These are phyloP conservation scores for Agrocybe chaxingu DNA, from an alignment of 768 basidiomycete species.

Conservation along the genomic window DNA sequence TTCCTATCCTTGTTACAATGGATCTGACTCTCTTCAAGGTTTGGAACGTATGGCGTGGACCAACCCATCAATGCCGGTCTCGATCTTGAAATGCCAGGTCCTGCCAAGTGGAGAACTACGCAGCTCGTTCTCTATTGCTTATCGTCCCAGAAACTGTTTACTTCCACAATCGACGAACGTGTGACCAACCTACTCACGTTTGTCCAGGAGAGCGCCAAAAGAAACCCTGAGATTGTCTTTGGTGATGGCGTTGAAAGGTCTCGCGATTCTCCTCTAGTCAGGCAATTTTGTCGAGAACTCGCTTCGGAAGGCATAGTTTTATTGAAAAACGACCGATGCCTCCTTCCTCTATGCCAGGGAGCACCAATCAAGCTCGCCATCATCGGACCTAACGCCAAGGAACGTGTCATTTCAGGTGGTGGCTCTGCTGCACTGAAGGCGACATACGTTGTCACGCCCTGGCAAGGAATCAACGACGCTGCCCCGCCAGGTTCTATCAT, in stretches of 20 bases:
- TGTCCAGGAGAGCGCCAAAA: slow-evolving; percentile 53
- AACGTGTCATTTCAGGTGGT: slow-evolving; percentile 67
- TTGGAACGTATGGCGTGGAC: slow-evolving; percentile 70
- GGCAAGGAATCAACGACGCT: slow-evolving; percentile 50
- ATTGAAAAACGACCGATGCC: slow-evolving; percentile 53
- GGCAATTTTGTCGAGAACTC: slow-evolving; percentile 50
- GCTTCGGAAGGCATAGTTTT: slow-evolving; percentile 65
- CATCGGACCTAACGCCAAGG: slow-evolving; percentile 69
- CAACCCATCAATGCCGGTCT: slow-evolving; percentile 68
- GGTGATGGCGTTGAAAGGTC: slow-evolving; percentile 60
- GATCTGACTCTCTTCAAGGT: slow-evolving; percentile 36
- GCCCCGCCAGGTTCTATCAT: slow-evolving; percentile 50
- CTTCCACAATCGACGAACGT: slow-evolving; percentile 45
- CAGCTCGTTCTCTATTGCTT: slow-evolving; percentile 34
- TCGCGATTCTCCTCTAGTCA: slow-evolving; percentile 47
- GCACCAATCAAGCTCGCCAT: slow-evolving; percentile 51
- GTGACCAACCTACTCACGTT: slow-evolving; percentile 49
- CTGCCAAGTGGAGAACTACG: slow-evolving; percentile 63
- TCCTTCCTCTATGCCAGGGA: slow-evolving; percentile 50
- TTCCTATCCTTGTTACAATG: not conserved
- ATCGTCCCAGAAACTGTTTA: slow-evolving; percentile 44
- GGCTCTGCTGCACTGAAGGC: slow-evolving; percentile 75
- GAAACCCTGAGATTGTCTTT: slow-evolving; percentile 58
- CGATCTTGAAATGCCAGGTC: slow-evolving; percentile 78
- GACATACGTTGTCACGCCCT: slow-evolving; percentile 63